These are phyloP conservation scores for Sporodiniella umbellata DNA, from an alignment of 371 early-diverging fungal species.

Conservation along the genomic window DNA sequence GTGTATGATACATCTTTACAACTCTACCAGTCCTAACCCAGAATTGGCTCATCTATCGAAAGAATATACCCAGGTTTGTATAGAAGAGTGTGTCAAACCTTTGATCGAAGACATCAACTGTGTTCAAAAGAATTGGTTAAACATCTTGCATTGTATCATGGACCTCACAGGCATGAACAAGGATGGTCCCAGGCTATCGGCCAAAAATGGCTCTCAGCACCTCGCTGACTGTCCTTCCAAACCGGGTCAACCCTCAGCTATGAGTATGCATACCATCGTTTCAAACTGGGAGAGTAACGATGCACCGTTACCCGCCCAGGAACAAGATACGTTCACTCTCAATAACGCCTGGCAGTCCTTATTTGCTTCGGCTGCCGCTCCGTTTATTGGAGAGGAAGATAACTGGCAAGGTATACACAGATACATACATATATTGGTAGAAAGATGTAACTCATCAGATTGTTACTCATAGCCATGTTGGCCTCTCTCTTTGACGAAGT, in stretches of 20 bases:
- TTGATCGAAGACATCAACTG: conserved; percentile 7
- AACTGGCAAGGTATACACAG: conserved; percentile 18
- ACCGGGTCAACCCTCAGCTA: conserved; percentile 11
- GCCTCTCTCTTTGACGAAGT: conserved; percentile 16
- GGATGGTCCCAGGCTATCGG: not conserved
- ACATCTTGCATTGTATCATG: conserved; percentile 17
- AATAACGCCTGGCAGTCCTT: conserved; percentile 18
- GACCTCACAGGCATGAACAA: conserved; percentile 17
- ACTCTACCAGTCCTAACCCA: conserved; percentile 17
- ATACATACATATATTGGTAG: not conserved
- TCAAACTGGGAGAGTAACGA: conserved; percentile 15
- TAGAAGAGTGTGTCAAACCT: conserved; percentile 26
- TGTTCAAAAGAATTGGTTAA: conserved; percentile 8
- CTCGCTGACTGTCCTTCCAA: not conserved
- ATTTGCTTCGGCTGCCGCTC: conserved; percentile 24
- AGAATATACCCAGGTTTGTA: conserved; percentile 13
- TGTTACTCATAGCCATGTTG: conserved; percentile 3
- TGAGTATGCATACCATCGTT: conserved; percentile 28
- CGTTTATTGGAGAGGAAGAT: conserved; percentile 16
- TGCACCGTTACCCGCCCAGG: no score
- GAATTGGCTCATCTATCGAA: conserved; percentile 16
- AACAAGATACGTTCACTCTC: not conserved
- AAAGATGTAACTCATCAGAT: not conserved
- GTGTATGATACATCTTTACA: conserved; percentile 25
- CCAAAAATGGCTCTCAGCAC: not conserved